Evolutionary conservation across 2,329 filamentous ascomycete genomes (phyloP), one percentile per base, ranked within the genome.

Genomic region (Fusarium odoratissimum): DNA sequence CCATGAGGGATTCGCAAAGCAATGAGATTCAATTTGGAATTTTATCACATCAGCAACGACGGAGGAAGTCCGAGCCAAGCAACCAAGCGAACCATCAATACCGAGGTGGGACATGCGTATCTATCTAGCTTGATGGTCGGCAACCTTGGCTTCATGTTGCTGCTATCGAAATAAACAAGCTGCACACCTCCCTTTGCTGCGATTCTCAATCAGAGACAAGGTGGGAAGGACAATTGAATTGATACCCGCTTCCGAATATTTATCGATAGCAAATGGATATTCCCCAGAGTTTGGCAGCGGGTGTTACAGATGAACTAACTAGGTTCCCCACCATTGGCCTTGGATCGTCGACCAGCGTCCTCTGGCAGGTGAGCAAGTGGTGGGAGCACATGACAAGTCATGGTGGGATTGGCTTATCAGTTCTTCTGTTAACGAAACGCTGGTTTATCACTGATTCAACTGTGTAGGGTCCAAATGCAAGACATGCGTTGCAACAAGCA

Each of bases 21-120:
- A n/a, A 51, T 31, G 31, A 44, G 33, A 30, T n/a, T 16, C 66
- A 56, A 44, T 40, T 55, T 30, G 35, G 21, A 42, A 44, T 61
- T 65, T 62, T 56, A 73, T 75, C 73, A 64, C 62, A 76, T 75
- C 73, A 76, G 71, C 74, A 69, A 48, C 46, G 25, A 64, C 57
- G 49, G 65, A 60, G 61, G 62, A 45, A 62, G 60, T 57, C 56
- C 58, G 63, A 74, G 61, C 68, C 66, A 62, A 71, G 48, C 37
- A 66, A 49, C 42, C 63, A 67, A 52, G 61, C 61, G 59, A 74
- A 37, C 51, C 56, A 61, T 57, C 59, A 59, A 52, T 44, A 59
- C 64, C 48, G 40, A 62, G 48, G 63, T 64, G 48, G 65, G 52
- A 71, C 64, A 59, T 37, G 45, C 30, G 46, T 54, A 44, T 44